A percentile compares a stretch with the other conserved stretches of the same genome.
Evolutionary conservation across 192 early-diverging fungal species (phyloP).

Genomic region (Entophlyctis helioformis): DNA sequence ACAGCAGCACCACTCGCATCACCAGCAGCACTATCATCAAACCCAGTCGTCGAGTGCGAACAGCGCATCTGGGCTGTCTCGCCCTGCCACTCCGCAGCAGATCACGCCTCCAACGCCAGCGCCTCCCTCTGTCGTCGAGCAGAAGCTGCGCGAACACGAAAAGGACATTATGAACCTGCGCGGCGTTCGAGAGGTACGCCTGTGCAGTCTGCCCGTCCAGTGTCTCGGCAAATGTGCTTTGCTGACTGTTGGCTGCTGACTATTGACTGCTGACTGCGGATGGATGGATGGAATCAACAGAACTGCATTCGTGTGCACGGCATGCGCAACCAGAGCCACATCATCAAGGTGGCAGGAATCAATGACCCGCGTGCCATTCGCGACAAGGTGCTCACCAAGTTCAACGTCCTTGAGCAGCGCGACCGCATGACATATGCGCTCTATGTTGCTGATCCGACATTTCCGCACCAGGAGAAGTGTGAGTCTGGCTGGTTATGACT

Average conservation of each 20-base stretch:
- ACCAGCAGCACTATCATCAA: too few relatives aligned
- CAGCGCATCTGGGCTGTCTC: too few relatives aligned
- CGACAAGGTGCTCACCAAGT: conserved; percentile 63
- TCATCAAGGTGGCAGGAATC: conserved; percentile 63
- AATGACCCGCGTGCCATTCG: conserved; percentile 59
- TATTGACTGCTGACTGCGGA: background rate
- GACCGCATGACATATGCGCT: conserved; percentile 18
- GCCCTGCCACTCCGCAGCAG: too few relatives aligned
- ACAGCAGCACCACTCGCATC: too few relatives aligned
- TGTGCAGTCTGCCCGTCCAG: too few relatives aligned
- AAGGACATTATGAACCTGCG: conserved; percentile 10
- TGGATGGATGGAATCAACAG: conserved; percentile 8
- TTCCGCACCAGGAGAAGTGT: conserved; percentile 4
- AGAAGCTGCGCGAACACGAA: too few relatives aligned
- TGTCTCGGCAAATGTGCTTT: background rate
- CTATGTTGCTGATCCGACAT: conserved; percentile 6
- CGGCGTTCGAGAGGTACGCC: conserved; percentile 7
- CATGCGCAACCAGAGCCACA: conserved; percentile 65
- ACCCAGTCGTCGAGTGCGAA: too few relatives aligned
- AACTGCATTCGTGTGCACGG: conserved; percentile 67
- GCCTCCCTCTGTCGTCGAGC: too few relatives aligned
- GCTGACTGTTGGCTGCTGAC: background rate
- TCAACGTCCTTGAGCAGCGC: conserved; percentile 47
- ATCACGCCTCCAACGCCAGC: too few relatives aligned
- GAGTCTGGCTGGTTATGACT: too few relatives aligned